These are phyloP conservation scores for Pseudonitzschia multistriata DNA, from an alignment of 108 stramenopile genomes.

Conservation along the genomic window DNA sequence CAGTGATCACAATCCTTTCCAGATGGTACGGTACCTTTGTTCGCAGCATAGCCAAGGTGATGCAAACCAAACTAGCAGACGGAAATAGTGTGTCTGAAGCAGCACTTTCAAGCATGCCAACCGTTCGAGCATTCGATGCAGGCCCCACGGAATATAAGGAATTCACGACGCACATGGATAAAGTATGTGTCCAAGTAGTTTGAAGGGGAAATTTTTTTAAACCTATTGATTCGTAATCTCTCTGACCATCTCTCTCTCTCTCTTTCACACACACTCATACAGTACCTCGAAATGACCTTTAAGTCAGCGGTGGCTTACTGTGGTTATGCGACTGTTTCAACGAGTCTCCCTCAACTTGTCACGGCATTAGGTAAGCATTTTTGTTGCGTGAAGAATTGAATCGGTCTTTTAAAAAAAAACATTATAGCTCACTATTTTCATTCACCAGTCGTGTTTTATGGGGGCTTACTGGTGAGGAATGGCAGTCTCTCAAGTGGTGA, in stretches of 20 bases:
- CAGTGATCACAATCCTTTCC: conserved; percentile 66
- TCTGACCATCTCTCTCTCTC: too few species aligned
- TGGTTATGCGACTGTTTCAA: conserved; percentile 58
- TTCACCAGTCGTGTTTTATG: conserved; percentile 64
- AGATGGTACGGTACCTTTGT: conserved; percentile 78
- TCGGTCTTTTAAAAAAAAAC: not conserved
- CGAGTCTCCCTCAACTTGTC: conserved; percentile 71
- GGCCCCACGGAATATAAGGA: conserved; percentile 54
- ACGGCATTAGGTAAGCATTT: conserved; percentile 42
- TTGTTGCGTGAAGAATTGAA: not conserved
- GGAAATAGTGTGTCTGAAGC: conserved; percentile 76
- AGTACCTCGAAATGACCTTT: conserved; percentile 55
- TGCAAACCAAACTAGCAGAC: conserved; percentile 82
- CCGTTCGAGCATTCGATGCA: conserved; percentile 80
- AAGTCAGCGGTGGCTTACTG: conserved; percentile 59
- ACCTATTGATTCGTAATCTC: not conserved
- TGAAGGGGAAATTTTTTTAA: too few species aligned
- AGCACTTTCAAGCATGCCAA: conserved; percentile 70
- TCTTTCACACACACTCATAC: not conserved
- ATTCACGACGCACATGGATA: conserved; percentile 49
- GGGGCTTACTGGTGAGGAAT: conserved; percentile 62
- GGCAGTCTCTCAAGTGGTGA: conserved; percentile 54
- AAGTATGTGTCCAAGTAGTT: conserved; percentile 5
- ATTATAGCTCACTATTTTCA: not conserved
- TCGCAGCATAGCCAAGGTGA: conserved; percentile 65